phyloP scores from a whole-genome alignment of 352 stramenopile genomes.

The Phytophthora sojae region DNA sequence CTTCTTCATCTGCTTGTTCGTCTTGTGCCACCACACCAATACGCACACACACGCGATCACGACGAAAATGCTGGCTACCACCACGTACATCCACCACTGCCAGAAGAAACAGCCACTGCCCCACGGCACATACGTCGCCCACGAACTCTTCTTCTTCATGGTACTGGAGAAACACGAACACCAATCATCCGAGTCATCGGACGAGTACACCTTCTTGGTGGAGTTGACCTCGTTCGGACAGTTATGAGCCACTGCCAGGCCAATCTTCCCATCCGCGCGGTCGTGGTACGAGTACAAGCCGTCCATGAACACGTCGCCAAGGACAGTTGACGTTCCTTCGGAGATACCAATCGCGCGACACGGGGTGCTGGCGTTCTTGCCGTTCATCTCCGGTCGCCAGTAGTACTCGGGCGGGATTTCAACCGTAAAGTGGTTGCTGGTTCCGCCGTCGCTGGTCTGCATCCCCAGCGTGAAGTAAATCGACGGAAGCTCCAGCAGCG shows the following conservation, averaged over 20 bases:
- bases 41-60: conserved; percentile 65
- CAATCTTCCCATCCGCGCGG: conserved; percentile 64
- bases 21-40: conserved; percentile 70
- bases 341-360: conserved; percentile 85
- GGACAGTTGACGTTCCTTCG: conserved; percentile 68
- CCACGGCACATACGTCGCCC: conserved; percentile 70
- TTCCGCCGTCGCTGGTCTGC: conserved; percentile 55
- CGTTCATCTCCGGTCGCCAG: conserved; percentile 85
- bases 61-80: conserved; percentile 65
- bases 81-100: conserved; percentile 89
- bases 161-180: conserved; percentile 77
- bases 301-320: conserved; percentile 90
- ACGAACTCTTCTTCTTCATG: conserved; percentile 63
- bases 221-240: conserved; percentile 80
- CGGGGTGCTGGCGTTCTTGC: conserved; percentile 49
- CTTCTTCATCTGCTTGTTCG: conserved; percentile 51
- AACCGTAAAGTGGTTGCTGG: conserved; percentile 74
- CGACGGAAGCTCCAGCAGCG: conserved; percentile 69
- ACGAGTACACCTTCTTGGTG: conserved; percentile 73
- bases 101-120: conserved; percentile 80
- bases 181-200: conserved; percentile 57
- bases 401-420: conserved; percentile 87
- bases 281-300: conserved; percentile 84
- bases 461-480: conserved; percentile 84
- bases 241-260: conserved; percentile 76